Percentiles rank a stretch among this genome's conserved stretches.
phyloP scores from a whole-genome alignment of 208 protist species.

The Acanthamoeba polyphaga region DNA sequence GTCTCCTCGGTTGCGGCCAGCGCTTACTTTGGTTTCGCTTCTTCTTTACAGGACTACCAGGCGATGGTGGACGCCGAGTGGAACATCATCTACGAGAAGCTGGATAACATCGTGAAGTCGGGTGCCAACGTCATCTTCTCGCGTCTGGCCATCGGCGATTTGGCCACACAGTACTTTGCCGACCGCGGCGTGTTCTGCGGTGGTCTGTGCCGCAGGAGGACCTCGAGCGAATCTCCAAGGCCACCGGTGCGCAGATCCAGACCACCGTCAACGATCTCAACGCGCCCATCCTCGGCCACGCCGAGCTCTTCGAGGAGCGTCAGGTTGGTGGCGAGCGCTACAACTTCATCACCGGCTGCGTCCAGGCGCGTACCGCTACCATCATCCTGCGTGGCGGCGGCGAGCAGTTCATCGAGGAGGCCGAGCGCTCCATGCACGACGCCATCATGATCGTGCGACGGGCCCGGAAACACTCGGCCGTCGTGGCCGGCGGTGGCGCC shows the following conservation, averaged over 20 bases:
- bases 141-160: slow-evolving; percentile 98
- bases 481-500: slow-evolving; percentile 99
- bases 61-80: slow-evolving; percentile 99
- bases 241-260: slow-evolving; percentile 98
- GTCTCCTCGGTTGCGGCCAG: not conserved
- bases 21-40: no score
- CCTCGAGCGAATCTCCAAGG: slow-evolving; percentile 95
- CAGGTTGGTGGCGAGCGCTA: slow-evolving; percentile 98
- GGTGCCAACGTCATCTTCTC: slow-evolving; percentile 99
- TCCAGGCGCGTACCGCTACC: slow-evolving; percentile 85
- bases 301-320: slow-evolving; percentile 98
- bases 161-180: slow-evolving; percentile 99
- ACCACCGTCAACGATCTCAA: slow-evolving; percentile 98
- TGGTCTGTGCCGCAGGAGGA: slow-evolving; percentile 97
- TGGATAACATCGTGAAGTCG: slow-evolving; percentile 98
- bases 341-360: slow-evolving; percentile 99
- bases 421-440: slow-evolving; percentile 99
- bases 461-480: slow-evolving; percentile 96
- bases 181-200: slow-evolving; percentile 99
- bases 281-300: slow-evolving; percentile 95
- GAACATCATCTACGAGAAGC: slow-evolving; percentile 99
- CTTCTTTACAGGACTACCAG: slow-evolving; percentile 95
- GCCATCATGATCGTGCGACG: slow-evolving; percentile 99
- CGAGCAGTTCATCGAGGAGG: slow-evolving; percentile 99
- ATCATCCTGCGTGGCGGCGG: slow-evolving; percentile 92